These are phyloP conservation scores for Moniliophthora roreri DNA, from an alignment of 1,284 basidiomycete species.

Conservation along the genomic window DNA sequence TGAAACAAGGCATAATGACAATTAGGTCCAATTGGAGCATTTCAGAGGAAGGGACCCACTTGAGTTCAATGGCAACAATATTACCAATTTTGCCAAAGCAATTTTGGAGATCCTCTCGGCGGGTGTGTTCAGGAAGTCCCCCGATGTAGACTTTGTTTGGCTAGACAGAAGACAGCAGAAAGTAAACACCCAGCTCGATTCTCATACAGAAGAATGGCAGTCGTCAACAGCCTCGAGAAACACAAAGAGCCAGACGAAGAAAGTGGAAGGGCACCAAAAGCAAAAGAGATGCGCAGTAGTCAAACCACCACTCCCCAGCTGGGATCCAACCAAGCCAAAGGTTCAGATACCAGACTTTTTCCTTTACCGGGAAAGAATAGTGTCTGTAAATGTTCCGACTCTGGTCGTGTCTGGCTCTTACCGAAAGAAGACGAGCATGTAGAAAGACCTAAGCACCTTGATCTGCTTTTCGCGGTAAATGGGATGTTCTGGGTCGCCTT, in stretches of 20 bases:
- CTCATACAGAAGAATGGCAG: conserved; percentile 39
- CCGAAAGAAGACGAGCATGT: conserved; percentile 32
- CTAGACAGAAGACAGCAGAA: conserved; percentile 58
- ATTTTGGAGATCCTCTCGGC: conserved; percentile 76
- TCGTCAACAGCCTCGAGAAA: conserved; percentile 28
- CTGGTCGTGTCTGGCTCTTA: conserved; percentile 16
- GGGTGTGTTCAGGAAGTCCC: conserved; percentile 81
- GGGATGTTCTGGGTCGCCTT: conserved; percentile 34
- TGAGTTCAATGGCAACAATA: conserved; percentile 76
- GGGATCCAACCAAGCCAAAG: background rate
- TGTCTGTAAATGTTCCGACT: background rate
- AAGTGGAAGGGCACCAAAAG: background rate
- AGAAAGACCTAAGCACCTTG: conserved; percentile 81
- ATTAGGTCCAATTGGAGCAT: conserved; percentile 15
- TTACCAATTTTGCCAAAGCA: conserved; percentile 84
- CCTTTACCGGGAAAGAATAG: background rate
- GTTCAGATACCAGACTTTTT: background rate
- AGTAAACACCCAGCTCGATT: conserved; percentile 61
- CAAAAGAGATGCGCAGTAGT: background rate
- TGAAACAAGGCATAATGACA: conserved; percentile 8
- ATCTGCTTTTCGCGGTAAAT: conserved; percentile 73
- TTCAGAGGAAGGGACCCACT: conserved; percentile 51
- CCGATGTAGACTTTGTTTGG: conserved; percentile 89
- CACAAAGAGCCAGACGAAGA: conserved; percentile 17
- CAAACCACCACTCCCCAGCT: conserved; percentile 1